Percentiles rank a stretch among this genome's conserved stretches.
Conservation (phyloP, 257 asterid genomes). For the Coffea eugenioides region DNA sequence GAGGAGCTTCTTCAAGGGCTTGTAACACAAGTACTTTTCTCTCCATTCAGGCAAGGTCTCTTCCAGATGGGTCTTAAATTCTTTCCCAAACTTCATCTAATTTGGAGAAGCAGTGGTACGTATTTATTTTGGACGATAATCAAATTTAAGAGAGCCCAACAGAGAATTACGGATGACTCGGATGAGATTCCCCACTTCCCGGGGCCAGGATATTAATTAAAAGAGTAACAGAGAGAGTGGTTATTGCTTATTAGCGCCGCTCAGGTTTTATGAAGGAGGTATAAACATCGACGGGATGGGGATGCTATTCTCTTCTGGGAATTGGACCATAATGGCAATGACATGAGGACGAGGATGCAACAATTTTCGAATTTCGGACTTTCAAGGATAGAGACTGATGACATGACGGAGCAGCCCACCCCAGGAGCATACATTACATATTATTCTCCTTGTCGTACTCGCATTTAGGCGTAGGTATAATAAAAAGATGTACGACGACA, state of each 20-base stretch:
- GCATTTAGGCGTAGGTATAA: too few species aligned
- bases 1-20: slow-evolving; percentile 79
- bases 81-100: slow-evolving; percentile 84
- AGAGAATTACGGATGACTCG: neutral
- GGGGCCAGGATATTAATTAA: too few species aligned
- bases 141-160: neutral
- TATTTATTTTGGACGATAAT: too few species aligned
- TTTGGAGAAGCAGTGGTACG: neutral
- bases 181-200: neutral
- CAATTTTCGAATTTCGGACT: neutral
- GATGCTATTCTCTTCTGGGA: neutral
- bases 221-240: too few species aligned
- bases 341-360: neutral
- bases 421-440: too few species aligned
- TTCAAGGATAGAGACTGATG: neutral
- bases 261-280: too few species aligned
- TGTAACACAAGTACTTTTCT: slow-evolving; percentile 79
- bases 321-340: neutral
- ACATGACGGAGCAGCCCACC: neutral
- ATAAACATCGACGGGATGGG: too few species aligned
- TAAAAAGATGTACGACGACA: too few species aligned
- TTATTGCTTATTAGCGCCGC: too few species aligned
- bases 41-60: slow-evolving; percentile 94
- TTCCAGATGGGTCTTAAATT: slow-evolving; percentile 62
- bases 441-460: too few species aligned